Percentiles rank a stretch among this genome's conserved stretches.
These are phyloP conservation scores for Eurotiales sp. DNA, from an alignment of 2,329 filamentous ascomycete species.

Conservation along the genomic window DNA sequence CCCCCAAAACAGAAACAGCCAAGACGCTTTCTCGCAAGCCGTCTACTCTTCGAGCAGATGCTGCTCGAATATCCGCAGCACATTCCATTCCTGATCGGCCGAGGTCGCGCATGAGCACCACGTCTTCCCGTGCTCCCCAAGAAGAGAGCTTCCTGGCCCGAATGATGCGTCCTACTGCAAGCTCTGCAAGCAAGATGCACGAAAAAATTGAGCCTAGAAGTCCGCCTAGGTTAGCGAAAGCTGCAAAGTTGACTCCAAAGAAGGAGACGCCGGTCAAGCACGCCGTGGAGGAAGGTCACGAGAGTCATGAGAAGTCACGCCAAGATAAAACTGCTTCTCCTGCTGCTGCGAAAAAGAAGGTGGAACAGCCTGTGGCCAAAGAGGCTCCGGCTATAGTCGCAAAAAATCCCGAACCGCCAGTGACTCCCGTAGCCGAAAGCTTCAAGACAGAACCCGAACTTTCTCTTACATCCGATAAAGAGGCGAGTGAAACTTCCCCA, in stretches of 20 bases:
- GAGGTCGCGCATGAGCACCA: slow-evolving; percentile 39
- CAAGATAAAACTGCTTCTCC: not conserved
- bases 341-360: not conserved
- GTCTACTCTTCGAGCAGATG: slow-evolving; percentile 29
- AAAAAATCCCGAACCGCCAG: not conserved
- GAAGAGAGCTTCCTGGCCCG: slow-evolving; percentile 48
- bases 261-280: slow-evolving; percentile 4
- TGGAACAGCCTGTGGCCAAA: not conserved
- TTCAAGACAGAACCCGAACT: not conserved
- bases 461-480: no score
- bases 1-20: slow-evolving; percentile 16
- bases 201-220: slow-evolving; percentile 43
- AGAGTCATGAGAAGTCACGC: not conserved
- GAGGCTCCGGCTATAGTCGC: not conserved
- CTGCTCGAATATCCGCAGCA: slow-evolving; percentile 26
- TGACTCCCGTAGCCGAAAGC: not conserved
- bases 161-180: slow-evolving; percentile 51
- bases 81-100: slow-evolving; percentile 33
- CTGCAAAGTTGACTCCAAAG: slow-evolving; percentile 13
- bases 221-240: slow-evolving; percentile 29
- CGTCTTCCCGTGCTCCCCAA: slow-evolving; percentile 32
- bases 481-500: no score
- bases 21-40: slow-evolving; percentile 33
- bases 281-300: not conserved
- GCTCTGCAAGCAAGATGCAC: slow-evolving; percentile 47